phyloP scores from a whole-genome alignment of 2,329 filamentous ascomycete genomes.

The Fusarium neocosmosporiellum region DNA sequence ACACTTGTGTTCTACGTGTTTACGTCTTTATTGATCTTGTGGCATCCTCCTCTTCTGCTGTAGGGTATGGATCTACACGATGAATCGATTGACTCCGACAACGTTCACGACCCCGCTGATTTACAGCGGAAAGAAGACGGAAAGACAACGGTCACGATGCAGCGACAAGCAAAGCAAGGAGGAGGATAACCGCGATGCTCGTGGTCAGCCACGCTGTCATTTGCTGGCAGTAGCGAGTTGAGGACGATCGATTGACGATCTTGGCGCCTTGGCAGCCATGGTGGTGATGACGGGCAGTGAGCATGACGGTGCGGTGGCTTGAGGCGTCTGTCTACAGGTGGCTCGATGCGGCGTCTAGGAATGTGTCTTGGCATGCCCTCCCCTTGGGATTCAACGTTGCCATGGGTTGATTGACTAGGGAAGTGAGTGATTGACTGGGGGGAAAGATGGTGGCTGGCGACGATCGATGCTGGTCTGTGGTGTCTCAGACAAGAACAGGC shows the following conservation, averaged over 20 bases:
- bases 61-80: background rate
- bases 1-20: background rate
- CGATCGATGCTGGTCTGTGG: slow-evolving; percentile 13
- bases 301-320: background rate
- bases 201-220: background rate
- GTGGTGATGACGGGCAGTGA: background rate
- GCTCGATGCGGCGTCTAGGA: background rate
- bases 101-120: background rate
- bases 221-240: slow-evolving; percentile 3
- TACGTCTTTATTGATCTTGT: background rate
- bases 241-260: slow-evolving; percentile 15
- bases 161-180: background rate
- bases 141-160: background rate
- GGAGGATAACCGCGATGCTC: slow-evolving; percentile 18
- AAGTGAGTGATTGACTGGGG: background rate
- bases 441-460: slow-evolving; percentile 25
- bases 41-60: background rate
- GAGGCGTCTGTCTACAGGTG: background rate
- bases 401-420: background rate
- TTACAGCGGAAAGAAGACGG: slow-evolving; percentile 1
- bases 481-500: slow-evolving; percentile 11
- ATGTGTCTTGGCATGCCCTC: slow-evolving; percentile 9
- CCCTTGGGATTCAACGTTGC: slow-evolving; percentile 29
- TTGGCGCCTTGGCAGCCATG: slow-evolving; percentile 26
- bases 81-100: background rate